A percentile compares a stretch with the other conserved stretches of the same genome.
Conservation (phyloP, 2,329 filamentous ascomycete species). For the Neonectria ditissima region DNA sequence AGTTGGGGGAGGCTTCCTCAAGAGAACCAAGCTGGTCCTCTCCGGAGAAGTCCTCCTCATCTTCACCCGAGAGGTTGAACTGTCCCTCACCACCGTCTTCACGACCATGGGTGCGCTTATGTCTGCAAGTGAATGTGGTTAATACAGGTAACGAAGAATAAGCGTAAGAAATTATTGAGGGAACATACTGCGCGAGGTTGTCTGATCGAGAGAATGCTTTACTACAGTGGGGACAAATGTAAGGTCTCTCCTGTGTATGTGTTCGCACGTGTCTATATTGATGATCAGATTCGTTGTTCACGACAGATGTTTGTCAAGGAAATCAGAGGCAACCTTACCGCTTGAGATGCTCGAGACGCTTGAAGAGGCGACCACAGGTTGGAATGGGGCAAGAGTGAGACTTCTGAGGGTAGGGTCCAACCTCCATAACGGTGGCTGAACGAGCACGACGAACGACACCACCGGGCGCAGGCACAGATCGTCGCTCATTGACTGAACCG, state of each 20-base stretch:
- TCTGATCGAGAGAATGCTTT: slow-evolving; percentile 99
- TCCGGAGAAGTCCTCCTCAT: slow-evolving; percentile 84
- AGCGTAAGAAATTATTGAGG: slow-evolving; percentile 54
- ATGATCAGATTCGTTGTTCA: slow-evolving; percentile 31
- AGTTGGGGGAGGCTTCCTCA: slow-evolving; percentile 81
- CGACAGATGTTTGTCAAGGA: slow-evolving; percentile 48
- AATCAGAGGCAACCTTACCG: slow-evolving; percentile 73
- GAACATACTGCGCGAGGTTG: slow-evolving; percentile 93
- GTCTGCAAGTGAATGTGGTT: slow-evolving; percentile 65
- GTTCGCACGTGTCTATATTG: slow-evolving; percentile 91
- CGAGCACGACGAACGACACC: slow-evolving; percentile 89
- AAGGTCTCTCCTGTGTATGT: slow-evolving; percentile 98
- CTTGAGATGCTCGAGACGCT: slow-evolving; percentile 99
- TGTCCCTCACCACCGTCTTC: slow-evolving; percentile 69
- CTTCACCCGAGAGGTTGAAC: slow-evolving; percentile 80
- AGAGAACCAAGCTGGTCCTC: slow-evolving; percentile 86
- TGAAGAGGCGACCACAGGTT: slow-evolving; percentile 96
- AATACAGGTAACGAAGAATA: slow-evolving; percentile 24
- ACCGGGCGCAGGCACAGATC: slow-evolving; percentile 77
- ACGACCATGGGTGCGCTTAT: slow-evolving; percentile 81
- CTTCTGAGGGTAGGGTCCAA: slow-evolving; percentile 96
- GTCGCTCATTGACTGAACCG: slow-evolving; percentile 58
- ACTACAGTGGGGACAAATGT: slow-evolving; percentile 97
- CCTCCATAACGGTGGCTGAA: slow-evolving; percentile 95
- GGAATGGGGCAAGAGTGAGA: slow-evolving; percentile 99